Base-by-base conservation (phyloP, 306 rosid species). In the Rubus parviflorus region DNA sequence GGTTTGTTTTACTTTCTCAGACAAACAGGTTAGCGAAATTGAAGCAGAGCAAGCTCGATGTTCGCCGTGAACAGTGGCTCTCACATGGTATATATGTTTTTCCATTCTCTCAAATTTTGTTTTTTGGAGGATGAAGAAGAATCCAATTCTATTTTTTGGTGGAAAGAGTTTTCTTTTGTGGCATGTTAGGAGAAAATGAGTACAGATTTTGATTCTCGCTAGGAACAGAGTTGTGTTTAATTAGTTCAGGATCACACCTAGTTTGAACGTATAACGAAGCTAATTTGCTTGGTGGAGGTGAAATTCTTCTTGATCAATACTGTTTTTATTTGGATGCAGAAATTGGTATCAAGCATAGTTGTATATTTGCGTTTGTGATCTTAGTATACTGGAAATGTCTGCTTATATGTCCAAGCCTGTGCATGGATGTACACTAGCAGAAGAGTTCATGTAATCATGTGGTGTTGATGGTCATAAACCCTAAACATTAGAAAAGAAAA, bases 31-130 rank as follows among this genome's bases (percentile, higher is more conserved):
- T 84, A 37, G 91, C 89, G 10, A 89, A 86, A 85, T 56, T 89
- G 90, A 89, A 87, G 86, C 93, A 85, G 82, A 83, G 84, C 76
- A 89, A 89, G 87, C 86, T 87, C 82, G 93, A 89, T 52, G 93
- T 87, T 85, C 83, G 90, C 75, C 90, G 89, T 3, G 89, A 89
- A 51, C 93, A 89, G 80, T 89, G 90, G 89, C 93, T 89, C 75
- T 87, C 90, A 72, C 83, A 84, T 81, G 89, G 93, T 89, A 71
- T 60, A 17, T 16, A 19, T 73, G 14, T 17, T 0, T 19, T 38
- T 56, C 7, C 11, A 3, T 63, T 72, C 9, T 57, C 16, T 58
- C 19, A 0, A 45, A 30, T 12, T 58, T 70, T 1, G 11, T 11
- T 35, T 4, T 40, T 25, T 37, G 4, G n/a, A 41, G 48, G 11